phyloP scores from a whole-genome alignment of 192 early-diverging fungal genomes.

The Podila horticola region DNA sequence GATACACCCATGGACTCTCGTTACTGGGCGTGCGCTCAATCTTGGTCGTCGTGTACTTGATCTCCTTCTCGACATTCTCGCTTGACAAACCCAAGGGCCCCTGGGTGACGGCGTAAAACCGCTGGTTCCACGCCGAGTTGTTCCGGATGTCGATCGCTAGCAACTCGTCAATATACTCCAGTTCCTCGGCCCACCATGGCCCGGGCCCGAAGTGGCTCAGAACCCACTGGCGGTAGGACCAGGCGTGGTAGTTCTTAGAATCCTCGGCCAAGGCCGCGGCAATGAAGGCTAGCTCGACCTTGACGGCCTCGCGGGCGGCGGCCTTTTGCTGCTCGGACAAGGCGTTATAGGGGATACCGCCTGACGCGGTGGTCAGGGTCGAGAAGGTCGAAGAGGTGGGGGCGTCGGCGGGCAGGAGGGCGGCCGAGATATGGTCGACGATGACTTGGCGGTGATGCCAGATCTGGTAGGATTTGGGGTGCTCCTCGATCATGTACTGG shows the following conservation, averaged over 20 bases:
- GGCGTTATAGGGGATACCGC: conserved; percentile 18
- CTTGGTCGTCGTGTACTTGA: conserved; percentile 74
- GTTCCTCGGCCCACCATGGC: conserved; percentile 80
- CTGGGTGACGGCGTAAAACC: conserved; percentile 79
- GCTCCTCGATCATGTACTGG: conserved; percentile 69
- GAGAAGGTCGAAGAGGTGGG: conserved; percentile 14
- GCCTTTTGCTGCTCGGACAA: conserved; percentile 48
- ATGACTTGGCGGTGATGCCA: conserved; percentile 92
- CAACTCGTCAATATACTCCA: conserved; percentile 76
- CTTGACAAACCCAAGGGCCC: conserved; percentile 43
- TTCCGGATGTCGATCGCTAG: conserved; percentile 89
- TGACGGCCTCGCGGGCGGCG: conserved; percentile 48
- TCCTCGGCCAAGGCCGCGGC: conserved; percentile 77
- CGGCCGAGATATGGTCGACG: conserved; percentile 53
- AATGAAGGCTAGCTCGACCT: conserved; percentile 78
- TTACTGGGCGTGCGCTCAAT: conserved; percentile 89
- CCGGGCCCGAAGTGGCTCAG: conserved; percentile 70
- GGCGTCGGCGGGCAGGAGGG: conserved; percentile 19
- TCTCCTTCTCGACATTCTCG: conserved; percentile 66
- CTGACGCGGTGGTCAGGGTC: neutral
- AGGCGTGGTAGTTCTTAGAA: conserved; percentile 98
- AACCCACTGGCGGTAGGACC: conserved; percentile 98
- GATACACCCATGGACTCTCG: conserved; percentile 93
- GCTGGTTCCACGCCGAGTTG: conserved; percentile 99
- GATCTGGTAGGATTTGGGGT: conserved; percentile 96